Base-by-base conservation (phyloP, 2,329 filamentous ascomycete species). In the Aspergillus neotritici region DNA sequence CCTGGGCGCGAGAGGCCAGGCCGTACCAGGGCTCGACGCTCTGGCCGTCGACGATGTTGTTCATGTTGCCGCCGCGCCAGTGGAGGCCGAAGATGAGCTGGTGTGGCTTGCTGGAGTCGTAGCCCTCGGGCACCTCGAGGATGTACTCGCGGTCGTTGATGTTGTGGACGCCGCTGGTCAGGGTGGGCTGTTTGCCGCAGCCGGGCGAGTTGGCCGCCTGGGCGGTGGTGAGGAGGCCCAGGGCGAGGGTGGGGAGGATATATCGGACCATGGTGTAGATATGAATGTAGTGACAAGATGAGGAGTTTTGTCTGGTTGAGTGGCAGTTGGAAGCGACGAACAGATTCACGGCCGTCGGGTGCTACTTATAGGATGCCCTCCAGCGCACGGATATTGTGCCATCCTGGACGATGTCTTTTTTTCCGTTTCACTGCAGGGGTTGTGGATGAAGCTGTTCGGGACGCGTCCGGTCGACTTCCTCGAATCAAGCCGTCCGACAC, bases 11-110 rank as follows among this genome's bases (percentile, higher is more conserved):
- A 3, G 52, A 47, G 11, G 61, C 60, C 5, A 74, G 59, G 3
- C 70, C 69, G 48, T 73, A 73, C 54, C 64, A 72, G 3, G 58
- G 57, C 8, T 65, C 63, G 25, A 52, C 33, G 31, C 43, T 34
- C 4, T 54, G 56, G 31, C 59, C 60, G 30, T 55, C 47, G 35
- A 57, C 64, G 21, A 73, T 61, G 41, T 67, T 56, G 38, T 58
- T 46, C 53, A 67, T 67, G 50, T 50, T 68, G 28, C 68, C 68
- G 40, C 61, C 61, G 31, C 67, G 64, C 57, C 62, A 66, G 54
- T 75, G 71, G 36, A 65, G 56, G 15, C 60, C 63, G 48, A 71
- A 71, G 44, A 75, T 65, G 30, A 73, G 60, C 31, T 62, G 63
- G 53, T 73, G 66, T 1, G 62, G 58, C 16, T 58, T 60, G 46